These are phyloP conservation scores for Volvox africanus DNA, from an alignment of 139 green algal genomes.

Conservation along the genomic window DNA sequence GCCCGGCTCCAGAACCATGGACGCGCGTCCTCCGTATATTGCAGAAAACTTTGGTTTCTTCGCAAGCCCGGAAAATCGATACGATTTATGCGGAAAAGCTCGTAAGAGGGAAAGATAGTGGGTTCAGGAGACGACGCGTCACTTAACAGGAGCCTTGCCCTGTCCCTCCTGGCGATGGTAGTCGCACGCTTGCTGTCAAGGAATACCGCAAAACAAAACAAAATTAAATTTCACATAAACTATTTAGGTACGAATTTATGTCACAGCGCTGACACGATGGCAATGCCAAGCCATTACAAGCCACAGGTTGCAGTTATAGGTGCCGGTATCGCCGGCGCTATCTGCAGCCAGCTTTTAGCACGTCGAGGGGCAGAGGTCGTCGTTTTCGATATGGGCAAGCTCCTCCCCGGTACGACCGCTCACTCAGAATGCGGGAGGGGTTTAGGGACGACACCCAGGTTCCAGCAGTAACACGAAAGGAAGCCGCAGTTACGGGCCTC, in stretches of 20 bases:
- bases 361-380: background rate
- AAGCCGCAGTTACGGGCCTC: background rate
- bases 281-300: background rate
- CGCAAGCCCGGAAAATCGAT: too few relatives aligned
- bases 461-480: background rate
- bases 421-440: background rate
- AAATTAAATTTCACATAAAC: background rate
- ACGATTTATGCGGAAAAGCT: too few relatives aligned
- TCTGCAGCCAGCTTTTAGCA: background rate
- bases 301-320: background rate
- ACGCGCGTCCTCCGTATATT: too few relatives aligned
- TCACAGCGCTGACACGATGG: background rate
- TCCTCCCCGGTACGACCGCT: background rate
- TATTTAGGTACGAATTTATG: background rate
- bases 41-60: too few relatives aligned
- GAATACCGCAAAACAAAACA: background rate
- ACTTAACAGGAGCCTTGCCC: too few relatives aligned
- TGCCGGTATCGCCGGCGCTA: background rate
- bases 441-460: background rate
- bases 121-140: too few relatives aligned
- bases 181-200: background rate
- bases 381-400: conserved; percentile 17
- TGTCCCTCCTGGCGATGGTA: too few relatives aligned
- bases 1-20: too few relatives aligned
- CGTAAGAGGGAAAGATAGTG: too few relatives aligned